Percentiles rank a stretch among this genome's conserved stretches.
Evolutionary conservation across 805 yeast genomes (phyloP).

Genomic region (Wickerhamiella sorbophila): DNA sequence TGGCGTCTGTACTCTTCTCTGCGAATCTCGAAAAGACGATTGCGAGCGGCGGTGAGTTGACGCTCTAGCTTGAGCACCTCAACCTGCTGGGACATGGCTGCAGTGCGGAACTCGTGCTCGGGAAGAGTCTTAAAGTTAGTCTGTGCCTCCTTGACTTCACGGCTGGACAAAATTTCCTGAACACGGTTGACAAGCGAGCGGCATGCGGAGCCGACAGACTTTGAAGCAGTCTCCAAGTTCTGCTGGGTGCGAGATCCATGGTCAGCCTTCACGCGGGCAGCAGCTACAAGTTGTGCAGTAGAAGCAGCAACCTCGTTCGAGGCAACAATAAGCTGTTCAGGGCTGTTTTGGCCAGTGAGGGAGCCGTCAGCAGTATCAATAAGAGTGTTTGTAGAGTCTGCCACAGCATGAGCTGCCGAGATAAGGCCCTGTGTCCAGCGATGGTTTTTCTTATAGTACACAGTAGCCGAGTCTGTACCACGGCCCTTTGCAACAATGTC

Average conservation of each 20-base stretch:
- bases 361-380: conserved; percentile 83
- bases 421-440: conserved; percentile 90
- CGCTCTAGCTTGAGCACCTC: conserved; percentile 75
- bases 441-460: conserved; percentile 73
- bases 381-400: conserved; percentile 64
- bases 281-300: conserved; percentile 83
- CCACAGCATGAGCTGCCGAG: conserved; percentile 80
- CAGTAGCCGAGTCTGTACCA: conserved; percentile 51
- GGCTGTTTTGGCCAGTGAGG: conserved; percentile 44
- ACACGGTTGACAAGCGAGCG: conserved; percentile 56
- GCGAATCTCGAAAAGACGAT: conserved; percentile 71
- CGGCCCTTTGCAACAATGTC: conserved; percentile 65
- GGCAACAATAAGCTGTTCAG: conserved; percentile 76
- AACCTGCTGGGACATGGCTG: conserved; percentile 88
- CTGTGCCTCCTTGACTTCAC: conserved; percentile 25
- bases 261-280: conserved; percentile 74
- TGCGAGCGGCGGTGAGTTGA: conserved; percentile 54
- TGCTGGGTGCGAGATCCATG: conserved; percentile 66
- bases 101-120: conserved; percentile 68
- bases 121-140: conserved; percentile 52
- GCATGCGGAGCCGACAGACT: conserved; percentile 62
- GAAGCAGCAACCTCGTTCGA: conserved; percentile 87
- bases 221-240: conserved; percentile 51
- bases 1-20: conserved; percentile 62
- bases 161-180: conserved; percentile 37